These are phyloP conservation scores for Naegleria lovaniensis DNA, from an alignment of 208 protist genomes.

Conservation along the genomic window DNA sequence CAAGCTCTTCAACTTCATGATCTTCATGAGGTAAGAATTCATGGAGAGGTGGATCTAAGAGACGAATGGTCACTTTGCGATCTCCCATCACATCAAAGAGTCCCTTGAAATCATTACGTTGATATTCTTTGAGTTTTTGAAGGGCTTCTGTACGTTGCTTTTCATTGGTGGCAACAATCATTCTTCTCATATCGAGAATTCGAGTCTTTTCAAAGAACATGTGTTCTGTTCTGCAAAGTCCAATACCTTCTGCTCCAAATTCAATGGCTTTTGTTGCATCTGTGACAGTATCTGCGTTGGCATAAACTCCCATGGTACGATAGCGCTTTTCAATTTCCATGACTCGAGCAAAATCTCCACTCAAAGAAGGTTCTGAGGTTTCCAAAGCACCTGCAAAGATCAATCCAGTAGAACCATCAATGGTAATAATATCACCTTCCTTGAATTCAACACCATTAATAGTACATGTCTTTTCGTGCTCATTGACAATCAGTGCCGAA, in stretches of 20 bases:
- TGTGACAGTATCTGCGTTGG: slow-evolving; percentile 78
- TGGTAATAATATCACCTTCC: slow-evolving; percentile 77
- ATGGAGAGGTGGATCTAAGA: slow-evolving; percentile 89
- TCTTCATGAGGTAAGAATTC: slow-evolving; percentile 84
- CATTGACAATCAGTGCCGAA: slow-evolving; percentile 61
- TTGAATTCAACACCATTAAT: slow-evolving; percentile 55
- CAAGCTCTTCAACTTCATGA: slow-evolving; percentile 58
- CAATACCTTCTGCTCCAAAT: slow-evolving; percentile 86
- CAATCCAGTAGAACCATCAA: slow-evolving; percentile 74
- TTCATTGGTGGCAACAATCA: slow-evolving; percentile 77
- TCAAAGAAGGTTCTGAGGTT: slow-evolving; percentile 55
- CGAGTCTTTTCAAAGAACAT: slow-evolving; percentile 85
- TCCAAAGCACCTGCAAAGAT: slow-evolving; percentile 67
- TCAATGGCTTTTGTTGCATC: slow-evolving; percentile 61
- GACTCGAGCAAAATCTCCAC: slow-evolving; percentile 64
- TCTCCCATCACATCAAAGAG: slow-evolving; percentile 81
- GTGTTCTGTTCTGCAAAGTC: slow-evolving; percentile 88
- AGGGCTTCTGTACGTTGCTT: slow-evolving; percentile 66
- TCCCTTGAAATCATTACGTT: slow-evolving; percentile 75
- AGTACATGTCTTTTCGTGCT: slow-evolving; percentile 54
- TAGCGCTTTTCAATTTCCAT: slow-evolving; percentile 65
- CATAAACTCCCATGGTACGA: slow-evolving; percentile 67
- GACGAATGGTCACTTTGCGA: slow-evolving; percentile 74
- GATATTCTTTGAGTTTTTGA: slow-evolving; percentile 71
- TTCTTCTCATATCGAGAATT: slow-evolving; percentile 75